Base-by-base conservation (phyloP, 352 stramenopile species). In the Pythium rhizo-oryzae region DNA sequence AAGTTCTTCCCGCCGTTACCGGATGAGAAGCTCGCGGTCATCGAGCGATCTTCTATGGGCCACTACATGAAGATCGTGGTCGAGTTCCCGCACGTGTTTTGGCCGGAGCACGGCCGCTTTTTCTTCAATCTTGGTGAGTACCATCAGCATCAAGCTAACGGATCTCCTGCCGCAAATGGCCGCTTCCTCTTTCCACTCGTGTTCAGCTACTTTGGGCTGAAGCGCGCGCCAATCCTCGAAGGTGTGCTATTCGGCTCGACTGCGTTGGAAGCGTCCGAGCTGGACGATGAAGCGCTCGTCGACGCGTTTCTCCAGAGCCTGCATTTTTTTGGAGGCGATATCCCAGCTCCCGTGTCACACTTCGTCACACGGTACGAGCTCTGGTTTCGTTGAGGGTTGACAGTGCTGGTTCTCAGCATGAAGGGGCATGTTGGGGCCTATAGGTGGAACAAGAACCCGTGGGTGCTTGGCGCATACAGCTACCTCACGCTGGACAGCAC, bases 51-150 rank as follows among this genome's bases (percentile, higher is more conserved):
- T 9, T 74, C 74, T 16, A 90, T 90, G 74, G 84, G 83, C 11
- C 79, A 89, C 43, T 91, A 91, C 62, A 91, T 92, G 79, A 92
- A 91, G 67, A 72, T 93, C n/a, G 62, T 90, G 3, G 67, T 93
- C 39, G 72, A 88, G 50, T 93, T 92, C 60, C 80, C 78, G 0
- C 51, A 72, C 18, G 73, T 84, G 0, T 93, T 93, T 52, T 93
- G 85, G 85, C 73, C 79, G 2, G 44, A 78, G 16, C 51, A 84
- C 21, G 69, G 72, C 6, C 74, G 74, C 2, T 86, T 90, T 39
- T 78, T 87, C 19, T 75, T 69, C 0, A 77, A 88, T 25, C 59
- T 86, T 50, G 62, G 41, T 8, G 43, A 63, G 15, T 61, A 23
- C 23, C 51, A 74, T 58, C 24, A 25, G 21, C 16, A 58, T n/a